Percentiles rank a stretch among this genome's conserved stretches.
Conservation (phyloP, 768 basidiomycete genomes). For the Galerina marginata region DNA sequence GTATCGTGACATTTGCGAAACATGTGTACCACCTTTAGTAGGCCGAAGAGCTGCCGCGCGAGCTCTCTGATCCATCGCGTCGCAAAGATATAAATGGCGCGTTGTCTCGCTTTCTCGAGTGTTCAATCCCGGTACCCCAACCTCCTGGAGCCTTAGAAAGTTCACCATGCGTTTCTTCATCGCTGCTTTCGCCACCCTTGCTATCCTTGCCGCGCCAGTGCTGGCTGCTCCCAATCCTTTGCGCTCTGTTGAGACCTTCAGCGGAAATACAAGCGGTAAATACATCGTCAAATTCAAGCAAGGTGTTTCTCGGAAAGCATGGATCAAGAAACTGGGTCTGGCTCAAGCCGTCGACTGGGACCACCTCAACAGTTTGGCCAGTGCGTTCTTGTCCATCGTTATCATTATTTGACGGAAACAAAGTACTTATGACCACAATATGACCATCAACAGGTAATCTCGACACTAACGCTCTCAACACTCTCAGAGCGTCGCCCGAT, state of each 20-base stretch:
- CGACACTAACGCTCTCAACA: slow-evolving; percentile 26
- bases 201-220: neutral
- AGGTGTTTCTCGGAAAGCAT: slow-evolving; percentile 24
- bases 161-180: slow-evolving; percentile 2
- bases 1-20: too few relatives aligned
- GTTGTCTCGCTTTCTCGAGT: neutral
- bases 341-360: slow-evolving; percentile 29
- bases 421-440: too few relatives aligned
- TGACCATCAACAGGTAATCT: slow-evolving; percentile 21
- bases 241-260: slow-evolving; percentile 27
- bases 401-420: too few relatives aligned
- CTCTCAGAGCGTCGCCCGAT: slow-evolving; percentile 29
- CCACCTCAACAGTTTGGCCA: slow-evolving; percentile 37
- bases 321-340: slow-evolving; percentile 7
- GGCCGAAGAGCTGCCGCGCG: too few relatives aligned
- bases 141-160: neutral
- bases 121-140: neutral
- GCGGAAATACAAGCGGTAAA: slow-evolving; percentile 30
- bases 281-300: slow-evolving; percentile 38
- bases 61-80: too few relatives aligned
- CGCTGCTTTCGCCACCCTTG: too few relatives aligned
- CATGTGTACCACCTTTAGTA: too few relatives aligned
- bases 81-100: too few relatives aligned
- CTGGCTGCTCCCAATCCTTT: slow-evolving; percentile 19
- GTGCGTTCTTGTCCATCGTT: slow-evolving; percentile 15